phyloP scores from a whole-genome alignment of 306 rosid genomes.

The Ziziphus jujuba region DNA sequence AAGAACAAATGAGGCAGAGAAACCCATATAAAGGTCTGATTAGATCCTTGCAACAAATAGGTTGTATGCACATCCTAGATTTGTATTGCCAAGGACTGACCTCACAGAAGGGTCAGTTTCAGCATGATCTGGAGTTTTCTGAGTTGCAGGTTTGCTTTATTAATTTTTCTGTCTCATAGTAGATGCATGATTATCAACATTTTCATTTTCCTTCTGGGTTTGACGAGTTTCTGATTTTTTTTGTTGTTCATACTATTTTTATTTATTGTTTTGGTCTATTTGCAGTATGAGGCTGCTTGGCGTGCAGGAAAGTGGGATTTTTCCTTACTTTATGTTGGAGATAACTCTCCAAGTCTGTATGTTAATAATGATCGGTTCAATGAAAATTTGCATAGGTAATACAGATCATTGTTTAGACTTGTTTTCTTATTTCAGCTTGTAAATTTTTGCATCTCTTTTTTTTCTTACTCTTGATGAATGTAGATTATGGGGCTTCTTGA shows the following conservation, averaged over 20 bases:
- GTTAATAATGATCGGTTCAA: conserved; percentile 60
- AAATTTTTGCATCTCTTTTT: conserved; percentile 3
- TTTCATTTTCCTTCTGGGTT: neutral
- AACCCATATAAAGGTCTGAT: conserved; percentile 81
- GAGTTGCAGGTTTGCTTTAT: conserved; percentile 57
- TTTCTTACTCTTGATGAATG: too few species aligned
- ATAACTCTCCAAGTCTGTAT: conserved; percentile 40
- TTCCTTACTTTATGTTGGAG: conserved; percentile 51
- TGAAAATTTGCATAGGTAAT: conserved; percentile 84
- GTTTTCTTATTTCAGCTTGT: neutral
- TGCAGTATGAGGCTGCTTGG: conserved; percentile 94
- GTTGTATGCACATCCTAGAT: conserved; percentile 83
- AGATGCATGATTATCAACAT: neutral
- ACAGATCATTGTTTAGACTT: neutral
- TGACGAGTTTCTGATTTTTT: neutral
- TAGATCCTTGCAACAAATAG: conserved; percentile 85
- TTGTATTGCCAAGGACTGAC: conserved; percentile 90
- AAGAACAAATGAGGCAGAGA: conserved; percentile 47
- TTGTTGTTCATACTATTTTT: neutral
- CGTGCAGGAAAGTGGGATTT: conserved; percentile 97
- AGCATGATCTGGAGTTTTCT: conserved; percentile 79
- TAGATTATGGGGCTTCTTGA: too few species aligned
- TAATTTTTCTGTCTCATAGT: neutral
- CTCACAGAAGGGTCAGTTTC: conserved; percentile 57
- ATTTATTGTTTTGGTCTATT: conserved; percentile 1